Evolutionary conservation across 345 rosid genomes (phyloP).

Genomic region (Sonneratia alba): DNA sequence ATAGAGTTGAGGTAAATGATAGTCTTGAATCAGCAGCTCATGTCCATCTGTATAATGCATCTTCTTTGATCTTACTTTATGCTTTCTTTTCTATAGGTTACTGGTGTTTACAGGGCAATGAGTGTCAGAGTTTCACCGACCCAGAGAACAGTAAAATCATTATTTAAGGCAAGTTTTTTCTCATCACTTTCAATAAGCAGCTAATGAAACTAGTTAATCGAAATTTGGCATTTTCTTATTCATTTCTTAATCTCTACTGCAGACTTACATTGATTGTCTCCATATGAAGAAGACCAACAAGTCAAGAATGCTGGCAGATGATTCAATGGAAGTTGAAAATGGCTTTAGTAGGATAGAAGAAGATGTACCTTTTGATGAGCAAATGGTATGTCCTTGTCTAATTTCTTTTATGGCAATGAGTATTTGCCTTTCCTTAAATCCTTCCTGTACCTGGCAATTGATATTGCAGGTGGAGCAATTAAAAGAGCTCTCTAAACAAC

Average conservation of each 20-base stretch:
- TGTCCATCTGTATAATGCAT: neutral
- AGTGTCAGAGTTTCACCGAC: slow-evolving; percentile 74
- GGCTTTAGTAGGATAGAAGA: slow-evolving; percentile 49
- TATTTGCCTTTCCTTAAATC: neutral
- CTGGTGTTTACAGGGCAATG: slow-evolving; percentile 96
- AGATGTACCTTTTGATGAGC: slow-evolving; percentile 57
- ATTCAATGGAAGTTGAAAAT: slow-evolving; percentile 68
- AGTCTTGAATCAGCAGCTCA: neutral
- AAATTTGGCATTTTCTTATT: neutral
- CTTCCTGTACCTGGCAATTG: neutral
- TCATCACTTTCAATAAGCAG: neutral
- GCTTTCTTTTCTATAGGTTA: slow-evolving; percentile 38
- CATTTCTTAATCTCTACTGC: slow-evolving; percentile 16
- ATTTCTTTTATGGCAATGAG: neutral
- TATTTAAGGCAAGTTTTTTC: slow-evolving; percentile 58
- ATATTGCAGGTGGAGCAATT: slow-evolving; percentile 50
- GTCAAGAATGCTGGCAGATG: slow-evolving; percentile 67
- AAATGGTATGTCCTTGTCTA: slow-evolving; percentile 24
- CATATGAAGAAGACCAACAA: slow-evolving; percentile 81
- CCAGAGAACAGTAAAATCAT: slow-evolving; percentile 90
- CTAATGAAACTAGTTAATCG: neutral
- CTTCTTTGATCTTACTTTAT: slow-evolving; percentile 6
- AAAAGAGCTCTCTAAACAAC: slow-evolving; percentile 56
- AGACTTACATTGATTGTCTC: slow-evolving; percentile 93
- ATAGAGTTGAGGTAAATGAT: slow-evolving; percentile 74